Evolutionary conservation across 169 alveolate genomes (phyloP), one percentile per base, ranked within the genome.

Genomic region (Besnoitia besnoiti): DNA sequence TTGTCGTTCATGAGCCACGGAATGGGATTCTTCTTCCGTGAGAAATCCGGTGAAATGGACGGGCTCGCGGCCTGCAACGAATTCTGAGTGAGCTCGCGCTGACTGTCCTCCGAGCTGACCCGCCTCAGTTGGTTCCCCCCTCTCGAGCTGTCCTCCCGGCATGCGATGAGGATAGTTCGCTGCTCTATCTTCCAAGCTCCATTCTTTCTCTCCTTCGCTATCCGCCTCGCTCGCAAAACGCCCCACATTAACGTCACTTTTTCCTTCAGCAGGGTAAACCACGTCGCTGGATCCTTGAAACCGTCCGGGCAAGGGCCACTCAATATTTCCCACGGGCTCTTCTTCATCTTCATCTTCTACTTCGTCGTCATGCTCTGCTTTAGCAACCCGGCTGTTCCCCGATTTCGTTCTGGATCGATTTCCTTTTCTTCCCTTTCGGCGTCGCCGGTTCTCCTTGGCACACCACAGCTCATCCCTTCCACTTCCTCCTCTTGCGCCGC

Each of bases 401-500:
- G 47, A 16, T 19, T 73, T 73, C 44, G 82, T 73, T 42, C 46
- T 10, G 4, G 82, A n/a, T 37, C 82, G 14, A 19, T 37, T 37
- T 24, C 47, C n/a, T 73, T 37, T 73, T 8, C 82, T 39, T n/a
- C 82, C 82, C 44, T 73, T 73, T n/a, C 82, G 82, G 24, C 82
- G 82, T 39, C 82, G 82, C 14, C 46, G 39, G 30, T 27, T 73
- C 82, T 73, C 82, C n/a, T 73, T 73, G 46, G 82, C 82, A 37
- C 39, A 73, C 82, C 82, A 73, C 3, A 73, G 21, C n/a, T 73
- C 82, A 73, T 73, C 82, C 46, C 82, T 73, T 55, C 67, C 67
- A n/a, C 82, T n/a, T 37, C 87, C 87, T 3, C 87, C 87, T 77
- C 87, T 42, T 16, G 49, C 85, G 24, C 87, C 59, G 12, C 87